Conservation (phyloP, 176 grass and related monocot genomes). For the Eragrostis curvula region DNA sequence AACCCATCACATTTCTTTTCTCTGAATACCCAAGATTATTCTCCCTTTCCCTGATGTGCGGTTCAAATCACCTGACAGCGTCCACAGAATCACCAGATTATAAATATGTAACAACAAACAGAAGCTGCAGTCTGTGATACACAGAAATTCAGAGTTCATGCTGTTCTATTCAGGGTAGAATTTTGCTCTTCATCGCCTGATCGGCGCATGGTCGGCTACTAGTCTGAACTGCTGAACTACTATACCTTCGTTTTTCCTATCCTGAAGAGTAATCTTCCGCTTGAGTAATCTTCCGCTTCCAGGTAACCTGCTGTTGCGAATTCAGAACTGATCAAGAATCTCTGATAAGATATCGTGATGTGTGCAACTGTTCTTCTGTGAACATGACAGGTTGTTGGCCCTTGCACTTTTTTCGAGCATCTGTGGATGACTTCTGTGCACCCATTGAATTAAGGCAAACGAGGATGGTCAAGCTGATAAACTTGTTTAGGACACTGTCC, state of each 20-base stretch:
- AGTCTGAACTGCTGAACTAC: neutral
- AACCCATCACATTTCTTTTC: too few relatives aligned
- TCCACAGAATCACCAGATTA: too few relatives aligned
- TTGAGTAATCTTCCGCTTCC: neutral
- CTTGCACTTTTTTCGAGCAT: neutral
- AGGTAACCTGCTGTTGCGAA: neutral
- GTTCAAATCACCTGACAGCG: too few relatives aligned
- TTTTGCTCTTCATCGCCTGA: too few relatives aligned
- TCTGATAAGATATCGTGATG: neutral
- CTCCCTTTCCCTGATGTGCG: too few relatives aligned
- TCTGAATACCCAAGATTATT: too few relatives aligned
- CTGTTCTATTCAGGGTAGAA: neutral
- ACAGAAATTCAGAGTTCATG: neutral
- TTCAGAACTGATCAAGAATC: neutral
- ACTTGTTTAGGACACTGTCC: neutral
- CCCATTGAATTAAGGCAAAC: neutral
- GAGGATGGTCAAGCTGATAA: neutral
- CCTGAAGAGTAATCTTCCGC: neutral
- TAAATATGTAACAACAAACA: too few relatives aligned
- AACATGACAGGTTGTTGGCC: neutral
- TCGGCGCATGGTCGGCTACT: too few relatives aligned
- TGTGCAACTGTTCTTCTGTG: neutral
- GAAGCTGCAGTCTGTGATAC: too few relatives aligned
- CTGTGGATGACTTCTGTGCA: neutral
- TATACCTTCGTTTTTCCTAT: neutral